These are phyloP conservation scores for Hirsutella minnesotensis DNA, from an alignment of 2,329 filamentous ascomycete species.

Conservation along the genomic window DNA sequence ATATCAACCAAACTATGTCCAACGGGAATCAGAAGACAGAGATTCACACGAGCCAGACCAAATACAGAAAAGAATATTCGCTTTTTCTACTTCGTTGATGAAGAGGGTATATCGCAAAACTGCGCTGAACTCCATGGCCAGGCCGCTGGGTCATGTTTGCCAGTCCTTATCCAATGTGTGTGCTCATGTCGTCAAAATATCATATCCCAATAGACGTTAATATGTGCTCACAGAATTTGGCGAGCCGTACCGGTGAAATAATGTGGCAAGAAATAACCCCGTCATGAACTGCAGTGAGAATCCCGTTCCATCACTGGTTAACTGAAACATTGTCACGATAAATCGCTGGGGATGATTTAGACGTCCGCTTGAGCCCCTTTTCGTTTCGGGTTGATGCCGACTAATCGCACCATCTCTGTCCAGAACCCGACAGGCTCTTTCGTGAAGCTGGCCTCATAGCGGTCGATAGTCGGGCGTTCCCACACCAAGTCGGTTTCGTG, in stretches of 20 bases:
- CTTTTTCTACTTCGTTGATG: background rate
- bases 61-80: no score
- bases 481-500: conserved; percentile 47
- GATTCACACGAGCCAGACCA: no score
- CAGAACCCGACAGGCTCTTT: conserved; percentile 40
- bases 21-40: no score
- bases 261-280: background rate
- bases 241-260: no score
- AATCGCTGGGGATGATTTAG: background rate
- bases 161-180: background rate
- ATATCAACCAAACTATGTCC: no score
- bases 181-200: background rate
- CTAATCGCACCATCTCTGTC: conserved; percentile 36
- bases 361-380: conserved; percentile 7
- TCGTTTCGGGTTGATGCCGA: conserved; percentile 23
- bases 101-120: background rate
- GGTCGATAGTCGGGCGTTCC: conserved; percentile 47
- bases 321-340: background rate
- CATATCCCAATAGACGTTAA: no score
- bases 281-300: background rate
- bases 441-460: conserved; percentile 40
- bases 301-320: background rate
- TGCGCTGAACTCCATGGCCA: background rate
- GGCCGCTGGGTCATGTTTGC: background rate
- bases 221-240: no score